These are phyloP conservation scores for Acanthamoeba culbertsoni DNA, from an alignment of 208 protist species.

Conservation along the genomic window DNA sequence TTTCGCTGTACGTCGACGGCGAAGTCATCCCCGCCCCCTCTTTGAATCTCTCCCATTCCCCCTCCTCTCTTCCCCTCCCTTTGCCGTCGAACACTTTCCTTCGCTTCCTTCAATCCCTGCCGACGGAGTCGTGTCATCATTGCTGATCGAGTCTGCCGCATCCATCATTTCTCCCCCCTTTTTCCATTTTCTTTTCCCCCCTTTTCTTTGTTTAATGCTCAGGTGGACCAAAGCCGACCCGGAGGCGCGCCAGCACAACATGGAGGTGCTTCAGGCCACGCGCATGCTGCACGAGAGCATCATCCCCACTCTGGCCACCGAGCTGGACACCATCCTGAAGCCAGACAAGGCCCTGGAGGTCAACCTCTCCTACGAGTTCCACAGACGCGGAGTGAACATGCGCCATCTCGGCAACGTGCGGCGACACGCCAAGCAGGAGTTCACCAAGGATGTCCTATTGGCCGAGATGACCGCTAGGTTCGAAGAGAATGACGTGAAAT, in stretches of 20 bases:
- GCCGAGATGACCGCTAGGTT: constrained; percentile 20
- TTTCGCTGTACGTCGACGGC: constrained; percentile 12
- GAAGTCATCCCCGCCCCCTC: too few species aligned
- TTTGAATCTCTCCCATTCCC: too few species aligned
- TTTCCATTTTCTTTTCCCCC: background rate
- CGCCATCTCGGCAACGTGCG: background rate
- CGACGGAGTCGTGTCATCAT: background rate
- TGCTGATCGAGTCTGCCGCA: too few species aligned
- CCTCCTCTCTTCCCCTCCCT: too few species aligned
- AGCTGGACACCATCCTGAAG: background rate
- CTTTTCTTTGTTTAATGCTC: background rate
- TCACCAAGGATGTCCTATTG: background rate
- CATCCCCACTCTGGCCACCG: background rate
- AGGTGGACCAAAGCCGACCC: background rate
- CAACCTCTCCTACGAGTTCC: constrained; percentile 37
- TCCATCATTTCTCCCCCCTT: too few species aligned
- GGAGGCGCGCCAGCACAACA: background rate
- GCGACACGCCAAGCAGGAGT: background rate
- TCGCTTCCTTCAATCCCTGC: background rate
- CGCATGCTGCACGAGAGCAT: background rate
- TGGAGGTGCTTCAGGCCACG: constrained; percentile 20
- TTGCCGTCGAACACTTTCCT: background rate
- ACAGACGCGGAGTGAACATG: constrained; percentile 41
- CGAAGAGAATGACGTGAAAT: too few species aligned
- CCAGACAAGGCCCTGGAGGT: background rate